Conservation (phyloP, 2,329 filamentous ascomycete genomes). For the Phialophora verrucosa region DNA sequence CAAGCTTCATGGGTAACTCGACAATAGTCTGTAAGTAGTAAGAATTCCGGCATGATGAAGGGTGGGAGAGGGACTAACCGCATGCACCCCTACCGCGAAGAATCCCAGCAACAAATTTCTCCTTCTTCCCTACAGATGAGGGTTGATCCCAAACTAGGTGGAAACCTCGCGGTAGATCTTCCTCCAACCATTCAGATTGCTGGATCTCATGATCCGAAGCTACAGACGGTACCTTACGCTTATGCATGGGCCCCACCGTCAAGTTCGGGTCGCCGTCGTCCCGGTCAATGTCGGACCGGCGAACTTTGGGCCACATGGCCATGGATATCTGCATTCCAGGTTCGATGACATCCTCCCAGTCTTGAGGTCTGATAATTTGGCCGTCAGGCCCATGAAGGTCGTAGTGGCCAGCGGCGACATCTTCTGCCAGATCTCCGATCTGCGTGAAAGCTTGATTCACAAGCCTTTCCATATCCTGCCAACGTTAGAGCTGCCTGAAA, state of each 20-base stretch:
- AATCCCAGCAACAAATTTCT: too few relatives aligned
- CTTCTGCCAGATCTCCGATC: neutral
- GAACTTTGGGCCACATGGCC: neutral
- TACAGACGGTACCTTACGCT: neutral
- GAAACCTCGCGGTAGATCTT: neutral
- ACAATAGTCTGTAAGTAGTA: neutral
- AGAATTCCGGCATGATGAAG: neutral
- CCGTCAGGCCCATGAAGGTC: neutral
- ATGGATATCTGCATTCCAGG: neutral
- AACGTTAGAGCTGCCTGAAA: neutral
- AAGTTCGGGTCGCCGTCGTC: neutral
- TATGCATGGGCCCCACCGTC: neutral
- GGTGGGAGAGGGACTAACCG: too few relatives aligned
- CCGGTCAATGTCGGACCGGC: too few relatives aligned
- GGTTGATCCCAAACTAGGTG: too few relatives aligned
- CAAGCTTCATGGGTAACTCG: neutral
- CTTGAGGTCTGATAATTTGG: neutral
- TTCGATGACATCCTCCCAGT: slow-evolving; percentile 1
- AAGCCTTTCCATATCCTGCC: neutral
- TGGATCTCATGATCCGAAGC: neutral
- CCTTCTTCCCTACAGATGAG: too few relatives aligned
- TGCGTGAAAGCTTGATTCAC: neutral
- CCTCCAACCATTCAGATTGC: neutral
- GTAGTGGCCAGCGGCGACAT: neutral
- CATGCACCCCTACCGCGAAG: too few relatives aligned